Evolutionary conservation across 495 filamentous ascomycete genomes (phyloP), one percentile per base, ranked within the genome.

Genomic region (Saxophila tyrrhenica): DNA sequence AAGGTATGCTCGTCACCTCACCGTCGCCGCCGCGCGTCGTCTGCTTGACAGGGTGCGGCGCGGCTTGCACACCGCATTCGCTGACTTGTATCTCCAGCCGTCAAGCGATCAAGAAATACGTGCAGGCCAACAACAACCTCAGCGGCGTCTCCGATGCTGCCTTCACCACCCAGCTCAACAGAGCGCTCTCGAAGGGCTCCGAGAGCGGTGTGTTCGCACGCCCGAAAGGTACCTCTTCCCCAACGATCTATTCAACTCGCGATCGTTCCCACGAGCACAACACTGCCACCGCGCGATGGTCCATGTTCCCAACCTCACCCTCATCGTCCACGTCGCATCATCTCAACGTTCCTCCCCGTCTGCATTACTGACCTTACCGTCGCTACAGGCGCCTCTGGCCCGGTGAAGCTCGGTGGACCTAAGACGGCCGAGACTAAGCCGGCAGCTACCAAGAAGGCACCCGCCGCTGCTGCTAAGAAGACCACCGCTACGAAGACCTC

Each of bases 351-450:
- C 13, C 23, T 3, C 35, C 22, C 5, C 39, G 52, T 10, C 29
- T 9, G 5, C n/a, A 29, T 52, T 44, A 38, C 72, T 81, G 61
- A 83, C 69, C 47, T 67, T 61, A 66, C 21, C 25, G 39, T 53
- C 51, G 24, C 49, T 50, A 55, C 32, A 94, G 89, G 90, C 61
- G 76, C 87, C 51, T 97, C 92, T 45, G 92, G 92, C 41, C 86
- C 88, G 58, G 87, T 95, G 72, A 99, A 99, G 83, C 85, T 99
- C 43, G 86, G 84, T 25, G 95, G 94, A 82, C 94, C 94, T 77
- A 73, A 74, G 24, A 50, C 64, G 50, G 24, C 59, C 24, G 58
- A 67, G 20, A 48, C 60, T 22, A 69, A 65, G 64, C 59, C 56
- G 22, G 65, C 73, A 50, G 58, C 69, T 1, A 32, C 42, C 2